Base-by-base conservation (phyloP, 257 asterid species). In the Lithospermum erythrorhizon region DNA sequence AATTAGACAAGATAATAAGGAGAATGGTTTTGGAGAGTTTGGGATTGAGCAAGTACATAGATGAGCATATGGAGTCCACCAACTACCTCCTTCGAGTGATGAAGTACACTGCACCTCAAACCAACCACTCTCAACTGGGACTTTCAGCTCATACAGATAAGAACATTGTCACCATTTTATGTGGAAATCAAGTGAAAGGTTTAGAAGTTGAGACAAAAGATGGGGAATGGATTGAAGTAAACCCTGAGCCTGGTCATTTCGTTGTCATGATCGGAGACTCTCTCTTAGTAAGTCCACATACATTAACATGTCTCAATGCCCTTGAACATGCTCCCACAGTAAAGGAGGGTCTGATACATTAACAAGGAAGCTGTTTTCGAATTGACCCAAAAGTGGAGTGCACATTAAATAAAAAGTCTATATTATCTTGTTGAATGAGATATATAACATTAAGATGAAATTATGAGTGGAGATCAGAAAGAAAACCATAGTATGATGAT, bases 191-290 rank as follows among this genome's bases (percentile, higher is more conserved):
- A 22, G 74, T 79, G 0, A 58, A 16, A 3, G 87, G 86, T 2
- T 62, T 81, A 19, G 68, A 81, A 68, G 54, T 81, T 25, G 70
- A 59, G 48, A 73, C 82, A 1, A 77, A 75, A 71, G 84, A 79
- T 62, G 91, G 82, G 0, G 6, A 70, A 0, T 84, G 87, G 89
- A 79, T 84, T 63, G 24, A 65, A 15, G 75, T 65, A 21, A 59
- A 75, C 14, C 81, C 88, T 48, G 67, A 79, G 9, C 66, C 56
- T 0, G 20, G 78, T 25, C 68, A 82, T 20, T 82, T 81, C 72
- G 37, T 57, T 10, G 80, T 81, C 73, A 75, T 82, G 77, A 61
- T 65, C 15, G 93, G 93, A 48, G 88, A 78, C 14, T 74, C 80
- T 64, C 21, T 81, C 16, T 53, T 18, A 21, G 93, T 79, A 71